Conservation (phyloP, 805 yeast species). For the Metschnikowia picachoensis region DNA sequence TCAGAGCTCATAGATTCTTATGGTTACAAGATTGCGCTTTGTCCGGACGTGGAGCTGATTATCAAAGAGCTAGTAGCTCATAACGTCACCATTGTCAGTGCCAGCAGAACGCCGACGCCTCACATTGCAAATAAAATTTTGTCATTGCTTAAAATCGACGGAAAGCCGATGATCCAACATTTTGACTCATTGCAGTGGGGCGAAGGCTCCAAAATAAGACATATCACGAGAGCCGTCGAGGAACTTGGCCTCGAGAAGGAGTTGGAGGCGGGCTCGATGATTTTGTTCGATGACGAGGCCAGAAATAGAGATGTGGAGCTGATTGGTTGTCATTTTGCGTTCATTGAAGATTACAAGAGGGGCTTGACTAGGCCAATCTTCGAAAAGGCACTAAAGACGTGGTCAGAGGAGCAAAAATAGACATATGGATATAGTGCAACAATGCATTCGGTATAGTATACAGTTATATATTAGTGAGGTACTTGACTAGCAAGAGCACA, state of each 20-base stretch:
- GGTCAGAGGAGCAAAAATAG: constrained; percentile 17
- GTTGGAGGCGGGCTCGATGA: constrained; percentile 37
- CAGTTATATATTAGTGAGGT: constrained; percentile 4
- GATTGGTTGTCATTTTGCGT: constrained; percentile 67
- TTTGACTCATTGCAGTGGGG: constrained; percentile 71
- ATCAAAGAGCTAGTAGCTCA: constrained; percentile 47
- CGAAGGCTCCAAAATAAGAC: constrained; percentile 54
- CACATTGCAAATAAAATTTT: constrained; percentile 67
- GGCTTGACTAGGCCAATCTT: constrained; percentile 59
- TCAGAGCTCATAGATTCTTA: constrained; percentile 45
- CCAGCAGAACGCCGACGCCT: constrained; percentile 79
- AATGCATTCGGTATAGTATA: background rate
- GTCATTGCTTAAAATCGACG: constrained; percentile 47
- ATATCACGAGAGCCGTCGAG: constrained; percentile 48
- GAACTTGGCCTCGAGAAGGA: constrained; percentile 46
- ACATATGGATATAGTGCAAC: background rate
- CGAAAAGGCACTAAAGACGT: constrained; percentile 38
- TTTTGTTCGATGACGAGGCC: constrained; percentile 73
- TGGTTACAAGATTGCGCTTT: constrained; percentile 57
- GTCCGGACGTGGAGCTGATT: constrained; percentile 64
- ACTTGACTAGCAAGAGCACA: constrained; percentile 4
- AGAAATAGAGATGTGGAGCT: constrained; percentile 73
- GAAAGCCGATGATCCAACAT: constrained; percentile 46
- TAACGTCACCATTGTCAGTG: constrained; percentile 55
- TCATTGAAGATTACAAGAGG: constrained; percentile 50